Evolutionary conservation across 2,329 filamentous ascomycete genomes (phyloP).

Genomic region (Colletotrichum horii): DNA sequence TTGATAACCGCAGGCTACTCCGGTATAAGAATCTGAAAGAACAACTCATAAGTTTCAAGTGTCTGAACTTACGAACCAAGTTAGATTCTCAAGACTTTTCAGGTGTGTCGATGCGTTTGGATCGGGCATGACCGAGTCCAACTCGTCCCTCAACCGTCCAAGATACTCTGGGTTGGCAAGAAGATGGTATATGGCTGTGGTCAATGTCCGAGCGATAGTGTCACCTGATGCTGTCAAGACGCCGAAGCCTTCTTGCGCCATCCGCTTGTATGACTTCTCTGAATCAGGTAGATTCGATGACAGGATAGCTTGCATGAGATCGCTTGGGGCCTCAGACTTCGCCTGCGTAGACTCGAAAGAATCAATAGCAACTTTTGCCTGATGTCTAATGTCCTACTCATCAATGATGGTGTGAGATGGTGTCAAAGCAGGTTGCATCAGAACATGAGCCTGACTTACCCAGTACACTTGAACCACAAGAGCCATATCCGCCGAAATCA

Average conservation of each 20-base stretch:
- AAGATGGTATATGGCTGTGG: background rate
- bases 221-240: background rate
- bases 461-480: background rate
- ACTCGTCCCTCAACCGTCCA: background rate
- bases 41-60: background rate
- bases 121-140: background rate
- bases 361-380: background rate
- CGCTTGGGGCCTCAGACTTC: background rate
- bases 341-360: background rate
- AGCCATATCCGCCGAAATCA: background rate
- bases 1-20: background rate
- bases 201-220: background rate
- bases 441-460: background rate
- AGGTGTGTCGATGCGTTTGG: background rate
- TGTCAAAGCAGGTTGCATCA: accelerated
- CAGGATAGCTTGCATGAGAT: background rate
- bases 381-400: background rate
- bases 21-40: background rate
- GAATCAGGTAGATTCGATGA: background rate
- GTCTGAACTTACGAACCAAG: background rate
- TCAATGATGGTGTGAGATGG: background rate
- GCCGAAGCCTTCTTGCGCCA: background rate
- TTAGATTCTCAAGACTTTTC: background rate
- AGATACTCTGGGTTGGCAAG: background rate
- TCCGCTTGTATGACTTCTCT: background rate